Evolutionary conservation across 2,329 filamentous ascomycete species (phyloP).

Genomic region (Exophiala spinifera): DNA sequence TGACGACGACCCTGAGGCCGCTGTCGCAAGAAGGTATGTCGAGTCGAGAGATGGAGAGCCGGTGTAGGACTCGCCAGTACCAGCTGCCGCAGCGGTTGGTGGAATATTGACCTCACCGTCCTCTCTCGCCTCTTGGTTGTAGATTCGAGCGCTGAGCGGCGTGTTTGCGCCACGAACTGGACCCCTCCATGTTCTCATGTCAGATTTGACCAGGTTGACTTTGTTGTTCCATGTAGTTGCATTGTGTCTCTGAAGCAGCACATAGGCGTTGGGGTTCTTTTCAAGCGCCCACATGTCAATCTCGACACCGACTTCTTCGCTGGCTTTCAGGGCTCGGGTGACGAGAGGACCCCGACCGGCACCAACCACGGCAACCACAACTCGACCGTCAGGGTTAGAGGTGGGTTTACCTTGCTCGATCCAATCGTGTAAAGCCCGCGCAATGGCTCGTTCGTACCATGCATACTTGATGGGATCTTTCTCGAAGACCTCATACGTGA

Average conservation of each 20-base stretch:
- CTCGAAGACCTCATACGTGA: conserved; percentile 98
- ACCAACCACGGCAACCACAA: conserved; percentile 88
- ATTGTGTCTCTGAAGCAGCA: conserved; percentile 86
- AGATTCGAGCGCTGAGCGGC: conserved; percentile 23
- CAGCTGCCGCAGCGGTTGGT: too few relatives aligned
- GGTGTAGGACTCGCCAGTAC: conserved; percentile 29
- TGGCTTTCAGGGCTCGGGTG: conserved; percentile 78
- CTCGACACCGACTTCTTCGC: conserved; percentile 68
- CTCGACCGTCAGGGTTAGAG: conserved; percentile 65
- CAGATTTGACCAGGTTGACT: conserved; percentile 87
- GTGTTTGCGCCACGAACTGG: conserved; percentile 44
- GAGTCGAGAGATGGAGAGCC: conserved; percentile 53
- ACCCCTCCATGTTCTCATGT: conserved; percentile 96
- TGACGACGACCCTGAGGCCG: conserved; percentile 14
- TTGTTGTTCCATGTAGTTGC: conserved; percentile 72
- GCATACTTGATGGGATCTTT: conserved; percentile 97
- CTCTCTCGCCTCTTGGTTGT: conserved; percentile 1
- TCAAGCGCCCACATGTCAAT: conserved; percentile 88
- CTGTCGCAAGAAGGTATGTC: conserved; percentile 16
- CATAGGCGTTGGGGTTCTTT: conserved; percentile 97
- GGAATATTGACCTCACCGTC: too few relatives aligned
- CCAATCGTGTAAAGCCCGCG: conserved; percentile 79
- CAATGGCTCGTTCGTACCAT: conserved; percentile 85
- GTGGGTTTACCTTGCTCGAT: conserved; percentile 67
- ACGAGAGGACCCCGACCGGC: conserved; percentile 91